Percentiles rank a stretch among this genome's conserved stretches.
Conservation (phyloP, 352 stramenopile species). For the Phytophthora constricta region DNA sequence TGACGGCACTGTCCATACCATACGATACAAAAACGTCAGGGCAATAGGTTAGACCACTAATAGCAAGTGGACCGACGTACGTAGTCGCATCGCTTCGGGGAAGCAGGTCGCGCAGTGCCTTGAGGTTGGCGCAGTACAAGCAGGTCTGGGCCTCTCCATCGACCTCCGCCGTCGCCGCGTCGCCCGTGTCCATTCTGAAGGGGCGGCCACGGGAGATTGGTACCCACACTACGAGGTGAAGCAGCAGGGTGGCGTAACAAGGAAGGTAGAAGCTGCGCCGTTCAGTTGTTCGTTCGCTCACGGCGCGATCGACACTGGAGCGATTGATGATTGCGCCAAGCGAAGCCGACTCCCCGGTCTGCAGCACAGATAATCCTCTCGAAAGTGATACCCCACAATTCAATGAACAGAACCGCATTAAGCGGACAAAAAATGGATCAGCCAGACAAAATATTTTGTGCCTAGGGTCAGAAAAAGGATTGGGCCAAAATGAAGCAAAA, state of each 20-base stretch:
- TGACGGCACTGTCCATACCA: constrained; percentile 40
- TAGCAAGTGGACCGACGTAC: constrained; percentile 28
- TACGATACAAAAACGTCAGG: background rate
- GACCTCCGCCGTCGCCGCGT: background rate
- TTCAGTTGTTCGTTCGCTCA: no score
- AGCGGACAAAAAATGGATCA: no score
- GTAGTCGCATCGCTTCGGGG: constrained; percentile 66
- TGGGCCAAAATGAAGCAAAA: no score
- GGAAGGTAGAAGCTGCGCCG: no score
- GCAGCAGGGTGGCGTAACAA: no score
- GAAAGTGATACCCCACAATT: no score
- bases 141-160: constrained; percentile 25
- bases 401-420: no score
- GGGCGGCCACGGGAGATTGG: constrained; percentile 33
- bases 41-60: background rate
- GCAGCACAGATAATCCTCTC: no score
- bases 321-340: constrained; percentile 7
- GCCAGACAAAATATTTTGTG: no score
- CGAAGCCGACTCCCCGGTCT: no score
- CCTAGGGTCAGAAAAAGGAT: no score
- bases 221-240: constrained; percentile 64
- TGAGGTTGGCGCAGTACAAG: constrained; percentile 58
- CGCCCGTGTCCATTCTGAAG: background rate
- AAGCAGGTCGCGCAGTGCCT: constrained; percentile 56
- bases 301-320: background rate